Evolutionary conservation across 2,329 filamentous ascomycete species (phyloP).

Genomic region (Monosporascus cannonballus): DNA sequence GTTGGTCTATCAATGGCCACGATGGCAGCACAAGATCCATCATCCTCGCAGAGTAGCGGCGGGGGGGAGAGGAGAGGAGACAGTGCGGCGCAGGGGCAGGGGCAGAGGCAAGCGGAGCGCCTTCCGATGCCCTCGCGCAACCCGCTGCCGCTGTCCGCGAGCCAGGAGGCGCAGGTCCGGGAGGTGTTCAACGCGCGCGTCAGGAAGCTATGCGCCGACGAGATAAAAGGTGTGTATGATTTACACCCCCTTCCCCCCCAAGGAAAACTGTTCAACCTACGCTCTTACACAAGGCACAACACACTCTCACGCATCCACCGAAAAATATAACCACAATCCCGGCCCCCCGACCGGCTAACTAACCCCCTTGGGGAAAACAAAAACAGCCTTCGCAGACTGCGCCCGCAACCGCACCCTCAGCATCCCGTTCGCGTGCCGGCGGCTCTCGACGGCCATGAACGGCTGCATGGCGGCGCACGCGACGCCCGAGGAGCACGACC

Average conservation of each 20-base stretch:
- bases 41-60: slow-evolving; percentile 20
- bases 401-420: slow-evolving; percentile 80
- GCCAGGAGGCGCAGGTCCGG: slow-evolving; percentile 34
- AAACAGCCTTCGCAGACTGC: slow-evolving; percentile 82
- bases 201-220: slow-evolving; percentile 64
- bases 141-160: slow-evolving; percentile 63
- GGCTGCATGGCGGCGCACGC: slow-evolving; percentile 85
- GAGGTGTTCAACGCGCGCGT: slow-evolving; percentile 53
- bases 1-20: slow-evolving; percentile 25
- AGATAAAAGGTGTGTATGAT: slow-evolving; percentile 61
- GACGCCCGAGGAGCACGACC: slow-evolving; percentile 78
- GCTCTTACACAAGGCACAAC: no score
- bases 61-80: neutral
- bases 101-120: slow-evolving; percentile 9
- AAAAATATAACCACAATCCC: no score
- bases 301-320: no score
- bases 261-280: no score
- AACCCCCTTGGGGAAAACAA: neutral
- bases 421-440: slow-evolving; percentile 79
- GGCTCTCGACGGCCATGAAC: slow-evolving; percentile 82
- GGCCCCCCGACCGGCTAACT: neutral
- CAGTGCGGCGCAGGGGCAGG: neutral
- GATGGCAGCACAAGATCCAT: slow-evolving; percentile 33
- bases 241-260: no score
- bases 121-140: slow-evolving; percentile 58